Evolutionary conservation across 2,329 filamentous ascomycete genomes (phyloP), one percentile per base, ranked within the genome.

Genomic region (Aspergillus sclerotialis): DNA sequence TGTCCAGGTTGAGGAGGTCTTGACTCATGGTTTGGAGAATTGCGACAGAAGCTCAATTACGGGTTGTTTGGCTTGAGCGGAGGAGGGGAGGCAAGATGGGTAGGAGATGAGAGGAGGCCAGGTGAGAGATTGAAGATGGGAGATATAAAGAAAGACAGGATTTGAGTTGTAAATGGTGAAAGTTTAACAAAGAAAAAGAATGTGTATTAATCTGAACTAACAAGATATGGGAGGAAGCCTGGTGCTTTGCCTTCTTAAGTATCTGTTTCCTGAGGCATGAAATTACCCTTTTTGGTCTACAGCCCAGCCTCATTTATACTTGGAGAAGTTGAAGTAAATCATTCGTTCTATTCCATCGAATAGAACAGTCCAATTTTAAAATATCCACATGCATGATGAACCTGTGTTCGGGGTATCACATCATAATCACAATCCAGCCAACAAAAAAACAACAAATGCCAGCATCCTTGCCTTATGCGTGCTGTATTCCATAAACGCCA

Each of bases 1-100:
- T 43, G 39, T 64, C 60, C 38, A 65, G 56, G 28, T 65, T 58
- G 33, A 63, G 63, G 24, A 66, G 61, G 11, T 60, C 55, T 35
- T 59, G 53, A 36, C 52, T 49, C 61, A 65, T 65, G 29, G n/a
- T n/a, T n/a, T n/a, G 14, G 14, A 13, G 6, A 16, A 9, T 12
- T 12, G 14, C 14, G 21, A 28, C 23, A 9, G 25, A 34, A 25
- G 38, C 24, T 25, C 30, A 32, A 35, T n/a, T n/a, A n/a, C n/a
- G n/a, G 16, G 10, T 23, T n/a, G 30, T 12, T 7, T 14, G 23
- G 18, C 13, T 11, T 18, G 4, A 24, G 19, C 30, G 24, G 25
- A 30, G 37, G 30, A 14, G 28, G 27, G 24, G 36, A 35, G 35
- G 13, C 30, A 42, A 19, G 21, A 16, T 32, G 23, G 31, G 12